phyloP scores from a whole-genome alignment of 2,329 filamentous ascomycete species.

The Talaromyces verruculosus region DNA sequence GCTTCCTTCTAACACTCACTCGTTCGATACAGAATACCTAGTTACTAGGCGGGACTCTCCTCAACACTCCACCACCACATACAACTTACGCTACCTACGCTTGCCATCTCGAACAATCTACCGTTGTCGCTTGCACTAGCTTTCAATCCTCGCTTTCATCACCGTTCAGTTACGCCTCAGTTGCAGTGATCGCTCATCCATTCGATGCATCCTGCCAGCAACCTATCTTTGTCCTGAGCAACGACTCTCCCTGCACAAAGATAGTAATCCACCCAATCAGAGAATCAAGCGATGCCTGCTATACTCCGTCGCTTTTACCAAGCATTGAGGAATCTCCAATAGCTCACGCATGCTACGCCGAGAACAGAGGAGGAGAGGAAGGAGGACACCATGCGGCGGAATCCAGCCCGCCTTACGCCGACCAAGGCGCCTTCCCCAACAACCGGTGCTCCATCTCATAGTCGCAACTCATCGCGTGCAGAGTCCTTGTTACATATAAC shows the following conservation, averaged over 20 bases:
- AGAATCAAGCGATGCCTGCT: constrained; percentile 20
- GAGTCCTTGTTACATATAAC: constrained; percentile 18
- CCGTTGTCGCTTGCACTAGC: not conserved
- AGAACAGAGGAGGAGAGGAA: constrained; percentile 14
- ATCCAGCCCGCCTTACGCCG: constrained; percentile 42
- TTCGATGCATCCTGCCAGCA: not conserved
- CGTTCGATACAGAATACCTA: not conserved
- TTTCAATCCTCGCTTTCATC: not conserved
- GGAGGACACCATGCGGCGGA: constrained; percentile 28
- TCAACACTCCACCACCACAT: not conserved
- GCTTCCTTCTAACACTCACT: not conserved
- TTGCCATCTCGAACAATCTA: not conserved
- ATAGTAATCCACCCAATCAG: not conserved
- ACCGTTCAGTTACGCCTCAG: not conserved
- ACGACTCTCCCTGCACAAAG: not conserved
- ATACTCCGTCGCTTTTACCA: constrained; percentile 5
- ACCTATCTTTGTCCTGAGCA: not conserved
- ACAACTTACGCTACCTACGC: not conserved
- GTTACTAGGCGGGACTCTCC: not conserved
- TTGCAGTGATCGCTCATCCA: not conserved
- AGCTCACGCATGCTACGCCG: constrained; percentile 18
- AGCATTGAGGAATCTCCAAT: constrained; percentile 13
- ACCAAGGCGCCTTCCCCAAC: constrained; percentile 38
- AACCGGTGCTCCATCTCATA: constrained; percentile 29
- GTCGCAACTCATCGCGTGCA: constrained; percentile 27